phyloP scores from a whole-genome alignment of 768 basidiomycete genomes.

The Lactarius psammicola region DNA sequence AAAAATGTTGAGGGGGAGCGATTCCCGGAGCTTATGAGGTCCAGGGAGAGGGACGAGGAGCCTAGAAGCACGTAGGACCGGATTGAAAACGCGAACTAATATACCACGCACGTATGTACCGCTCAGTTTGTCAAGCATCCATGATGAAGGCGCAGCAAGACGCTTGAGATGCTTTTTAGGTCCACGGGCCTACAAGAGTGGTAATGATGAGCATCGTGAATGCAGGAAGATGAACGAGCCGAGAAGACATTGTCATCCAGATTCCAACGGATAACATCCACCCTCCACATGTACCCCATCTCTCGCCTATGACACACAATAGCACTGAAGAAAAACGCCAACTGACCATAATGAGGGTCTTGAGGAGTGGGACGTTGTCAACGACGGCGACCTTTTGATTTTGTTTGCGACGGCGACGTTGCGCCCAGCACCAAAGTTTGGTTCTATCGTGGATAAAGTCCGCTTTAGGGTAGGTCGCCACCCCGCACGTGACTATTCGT shows the following conservation, averaged over 20 bases:
- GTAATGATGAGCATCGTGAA: conserved; percentile 28
- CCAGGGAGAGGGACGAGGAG: conserved; percentile 96
- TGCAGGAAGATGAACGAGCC: conserved; percentile 18
- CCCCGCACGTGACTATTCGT: conserved; percentile 13
- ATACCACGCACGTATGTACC: conserved; percentile 79
- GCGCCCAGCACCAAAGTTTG: conserved; percentile 20
- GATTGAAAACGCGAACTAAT: not conserved
- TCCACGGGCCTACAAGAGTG: conserved; percentile 78
- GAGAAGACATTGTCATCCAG: conserved; percentile 33
- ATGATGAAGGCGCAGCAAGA: conserved; percentile 93
- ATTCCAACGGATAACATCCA: conserved; percentile 35
- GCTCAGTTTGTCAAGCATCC: conserved; percentile 99
- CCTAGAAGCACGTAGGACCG: conserved; percentile 44
- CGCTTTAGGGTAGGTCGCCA: conserved; percentile 18
- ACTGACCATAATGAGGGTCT: conserved; percentile 42
- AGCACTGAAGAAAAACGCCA: conserved; percentile 5
- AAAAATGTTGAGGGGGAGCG: conserved; percentile 94
- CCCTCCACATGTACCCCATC: conserved; percentile 24
- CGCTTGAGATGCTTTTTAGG: conserved; percentile 99
- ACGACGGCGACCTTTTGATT: conserved; percentile 34
- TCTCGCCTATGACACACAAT: conserved; percentile 2
- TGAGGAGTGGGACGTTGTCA: conserved; percentile 37
- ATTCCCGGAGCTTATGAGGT: conserved; percentile 99
- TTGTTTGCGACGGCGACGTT: conserved; percentile 18
- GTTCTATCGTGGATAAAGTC: conserved; percentile 21